phyloP scores from a whole-genome alignment of 2,329 filamentous ascomycete species.

The Cytospora piceicola region DNA sequence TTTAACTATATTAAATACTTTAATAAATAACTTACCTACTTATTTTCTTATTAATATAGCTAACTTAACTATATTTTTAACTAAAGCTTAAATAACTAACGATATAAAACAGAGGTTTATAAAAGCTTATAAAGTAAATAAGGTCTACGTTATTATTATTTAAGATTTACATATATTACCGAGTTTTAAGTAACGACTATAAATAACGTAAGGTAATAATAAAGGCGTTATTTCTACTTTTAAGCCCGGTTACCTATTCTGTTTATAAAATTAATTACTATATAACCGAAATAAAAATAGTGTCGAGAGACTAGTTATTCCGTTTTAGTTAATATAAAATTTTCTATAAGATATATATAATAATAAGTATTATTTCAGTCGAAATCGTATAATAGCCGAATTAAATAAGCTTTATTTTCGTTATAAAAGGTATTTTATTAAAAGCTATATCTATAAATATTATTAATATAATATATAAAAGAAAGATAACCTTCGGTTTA shows the following conservation, averaged over 20 bases:
- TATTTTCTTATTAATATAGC: neutral
- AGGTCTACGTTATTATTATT: neutral
- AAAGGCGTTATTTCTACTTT: slow-evolving; percentile 9
- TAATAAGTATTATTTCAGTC: slow-evolving; percentile 6
- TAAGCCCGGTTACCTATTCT: neutral
- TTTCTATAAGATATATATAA: neutral
- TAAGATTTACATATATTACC: neutral
- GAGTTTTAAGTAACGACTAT: neutral
- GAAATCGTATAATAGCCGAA: neutral
- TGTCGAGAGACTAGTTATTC: neutral
- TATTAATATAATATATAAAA: neutral
- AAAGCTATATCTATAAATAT: neutral
- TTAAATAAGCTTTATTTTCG: neutral
- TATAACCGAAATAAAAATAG: slow-evolving; percentile 11
- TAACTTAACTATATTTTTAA: neutral
- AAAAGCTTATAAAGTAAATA: neutral
- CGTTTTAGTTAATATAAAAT: neutral
- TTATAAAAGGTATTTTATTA: neutral
- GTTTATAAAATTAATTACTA: neutral
- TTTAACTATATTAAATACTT: too few relatives aligned
- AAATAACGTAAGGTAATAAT: too few relatives aligned
- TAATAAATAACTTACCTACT: too few relatives aligned
- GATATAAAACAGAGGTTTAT: neutral
- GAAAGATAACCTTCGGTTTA: too few relatives aligned
- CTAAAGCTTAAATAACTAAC: too few relatives aligned